Conservation (phyloP, 495 filamentous ascomycete genomes). For the Trichocladium antarcticum region DNA sequence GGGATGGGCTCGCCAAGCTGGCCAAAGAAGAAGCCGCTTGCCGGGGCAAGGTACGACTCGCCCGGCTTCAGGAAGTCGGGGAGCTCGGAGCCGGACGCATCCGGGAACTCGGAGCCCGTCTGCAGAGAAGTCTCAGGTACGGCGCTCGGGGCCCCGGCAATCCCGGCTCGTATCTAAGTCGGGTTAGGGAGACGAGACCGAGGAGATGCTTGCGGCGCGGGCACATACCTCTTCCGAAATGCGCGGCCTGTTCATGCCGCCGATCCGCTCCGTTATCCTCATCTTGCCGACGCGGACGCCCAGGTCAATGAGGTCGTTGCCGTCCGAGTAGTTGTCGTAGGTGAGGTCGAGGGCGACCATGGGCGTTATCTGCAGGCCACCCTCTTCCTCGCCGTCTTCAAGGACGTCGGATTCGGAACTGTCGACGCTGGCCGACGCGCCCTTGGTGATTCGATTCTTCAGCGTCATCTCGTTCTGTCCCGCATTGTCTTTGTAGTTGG, state of each 20-base stretch:
- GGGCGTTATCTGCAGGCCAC: conserved; percentile 42
- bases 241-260: conserved; percentile 46
- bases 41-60: conserved; percentile 44
- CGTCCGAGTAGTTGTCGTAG: conserved; percentile 50
- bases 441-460: conserved; percentile 42
- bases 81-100: conserved; percentile 13
- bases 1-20: conserved; percentile 35
- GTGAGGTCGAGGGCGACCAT: conserved; percentile 50
- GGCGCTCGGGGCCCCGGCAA: conserved; percentile 3
- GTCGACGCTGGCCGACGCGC: conserved; percentile 9
- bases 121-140: no score
- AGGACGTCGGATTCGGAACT: conserved; percentile 31
- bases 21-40: conserved; percentile 59
- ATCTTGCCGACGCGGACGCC: conserved; percentile 59
- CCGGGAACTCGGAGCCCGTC: not conserved
- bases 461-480: conserved; percentile 52
- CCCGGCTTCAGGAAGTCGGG: conserved; percentile 42
- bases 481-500: conserved; percentile 60
- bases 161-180: conserved; percentile 22
- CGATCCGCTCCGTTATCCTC: conserved; percentile 62
- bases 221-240: conserved; percentile 53
- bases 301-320: conserved; percentile 48
- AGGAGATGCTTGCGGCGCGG: not conserved
- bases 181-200: not conserved
- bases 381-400: conserved; percentile 39